A percentile compares a stretch with the other conserved stretches of the same genome.
These are phyloP conservation scores for Chlorella sp. DNA, from an alignment of 139 green algal genomes.

Conservation along the genomic window DNA sequence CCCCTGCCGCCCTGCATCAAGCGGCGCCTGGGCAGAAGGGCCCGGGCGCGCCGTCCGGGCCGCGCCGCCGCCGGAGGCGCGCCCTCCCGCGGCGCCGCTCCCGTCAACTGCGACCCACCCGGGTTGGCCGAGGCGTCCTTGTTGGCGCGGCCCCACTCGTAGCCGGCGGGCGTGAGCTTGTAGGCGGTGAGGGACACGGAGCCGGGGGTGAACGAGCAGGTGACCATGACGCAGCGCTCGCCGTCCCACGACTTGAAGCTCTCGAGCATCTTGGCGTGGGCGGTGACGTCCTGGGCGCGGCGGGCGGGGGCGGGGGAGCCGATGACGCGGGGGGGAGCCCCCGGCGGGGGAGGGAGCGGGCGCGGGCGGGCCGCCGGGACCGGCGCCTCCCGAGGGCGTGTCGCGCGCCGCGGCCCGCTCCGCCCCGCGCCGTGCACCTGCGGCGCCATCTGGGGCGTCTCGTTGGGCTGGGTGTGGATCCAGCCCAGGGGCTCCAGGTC, in stretches of 20 bases:
- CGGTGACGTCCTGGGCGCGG: constrained; percentile 78
- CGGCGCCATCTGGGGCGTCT: constrained; percentile 90
- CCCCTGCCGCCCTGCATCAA: no score
- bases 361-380: no score
- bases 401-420: neutral
- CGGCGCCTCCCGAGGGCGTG: no score
- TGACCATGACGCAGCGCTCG: constrained; percentile 94
- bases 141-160: constrained; percentile 90
- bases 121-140: constrained; percentile 85
- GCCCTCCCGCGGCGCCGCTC: no score
- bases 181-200: constrained; percentile 94
- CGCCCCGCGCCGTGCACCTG: constrained; percentile 45
- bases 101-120: constrained; percentile 27
- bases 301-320: neutral
- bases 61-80: no score
- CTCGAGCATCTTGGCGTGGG: constrained; percentile 96
- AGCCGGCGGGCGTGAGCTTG: constrained; percentile 94
- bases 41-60: no score
- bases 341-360: no score
- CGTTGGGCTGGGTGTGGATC: constrained; percentile 98
- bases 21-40: no score
- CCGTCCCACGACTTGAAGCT: constrained; percentile 94
- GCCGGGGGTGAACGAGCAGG: constrained; percentile 95
- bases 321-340: no score
- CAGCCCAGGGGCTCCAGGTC: constrained; percentile 98